Conservation (phyloP, 78 protist species). For the Carpediemonas membranifera region DNA sequence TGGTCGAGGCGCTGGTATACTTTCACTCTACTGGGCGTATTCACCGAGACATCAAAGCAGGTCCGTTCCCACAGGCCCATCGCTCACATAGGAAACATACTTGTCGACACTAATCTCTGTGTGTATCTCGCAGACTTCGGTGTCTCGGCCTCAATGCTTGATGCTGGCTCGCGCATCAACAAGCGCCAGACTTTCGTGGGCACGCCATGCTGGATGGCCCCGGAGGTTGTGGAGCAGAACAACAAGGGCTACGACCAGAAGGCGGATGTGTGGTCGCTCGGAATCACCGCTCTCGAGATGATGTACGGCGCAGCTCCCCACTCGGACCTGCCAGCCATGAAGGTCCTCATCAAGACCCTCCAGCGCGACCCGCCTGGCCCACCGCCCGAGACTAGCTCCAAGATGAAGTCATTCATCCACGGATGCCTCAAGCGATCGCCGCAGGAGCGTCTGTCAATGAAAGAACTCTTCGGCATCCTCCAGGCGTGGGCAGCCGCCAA, state of each 20-base stretch:
- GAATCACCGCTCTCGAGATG: constrained; percentile 42
- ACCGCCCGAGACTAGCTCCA: too few relatives aligned
- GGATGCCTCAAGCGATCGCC: too few relatives aligned
- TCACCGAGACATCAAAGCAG: constrained; percentile 27
- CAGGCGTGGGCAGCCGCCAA: too few relatives aligned
- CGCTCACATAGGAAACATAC: constrained; percentile 32
- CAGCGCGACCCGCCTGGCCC: constrained; percentile 12
- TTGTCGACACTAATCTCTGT: constrained; percentile 30
- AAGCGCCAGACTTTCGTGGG: too few relatives aligned
- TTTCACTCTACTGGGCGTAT: constrained; percentile 43
- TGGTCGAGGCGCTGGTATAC: constrained; percentile 7
- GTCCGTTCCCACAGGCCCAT: too few relatives aligned
- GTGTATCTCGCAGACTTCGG: constrained; percentile 70
- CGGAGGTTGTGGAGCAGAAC: too few relatives aligned
- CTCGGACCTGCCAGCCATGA: constrained; percentile 8
- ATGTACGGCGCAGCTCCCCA: constrained; percentile 33
- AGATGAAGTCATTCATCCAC: too few relatives aligned
- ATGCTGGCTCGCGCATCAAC: too few relatives aligned
- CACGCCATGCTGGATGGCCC: too few relatives aligned
- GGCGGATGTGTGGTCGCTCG: constrained; percentile 37
- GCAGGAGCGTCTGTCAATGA: too few relatives aligned
- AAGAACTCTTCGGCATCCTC: too few relatives aligned
- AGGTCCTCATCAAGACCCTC: constrained; percentile 12
- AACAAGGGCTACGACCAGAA: constrained; percentile 6
- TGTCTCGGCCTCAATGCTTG: not conserved